Conservation (phyloP, 176 grass and related monocot species). For the Zoysia pacifica region DNA sequence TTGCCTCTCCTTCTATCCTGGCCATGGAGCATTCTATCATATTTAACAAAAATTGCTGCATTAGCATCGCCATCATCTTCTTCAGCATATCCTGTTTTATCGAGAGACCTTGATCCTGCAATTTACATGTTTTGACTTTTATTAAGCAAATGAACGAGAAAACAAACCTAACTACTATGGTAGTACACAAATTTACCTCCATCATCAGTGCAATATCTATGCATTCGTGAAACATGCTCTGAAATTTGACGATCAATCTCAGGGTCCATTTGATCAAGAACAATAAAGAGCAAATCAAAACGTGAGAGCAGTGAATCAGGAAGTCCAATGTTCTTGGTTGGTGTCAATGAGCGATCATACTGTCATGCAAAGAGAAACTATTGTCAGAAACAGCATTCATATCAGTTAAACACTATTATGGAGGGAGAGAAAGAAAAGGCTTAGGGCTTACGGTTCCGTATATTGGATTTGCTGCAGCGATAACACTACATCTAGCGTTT, state of each 20-base stretch:
- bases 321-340: slow-evolving; percentile 97
- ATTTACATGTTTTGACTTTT: slow-evolving; percentile 32
- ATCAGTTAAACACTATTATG: background rate
- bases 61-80: slow-evolving; percentile 85
- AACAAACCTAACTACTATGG: slow-evolving; percentile 18
- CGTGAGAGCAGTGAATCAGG: slow-evolving; percentile 95
- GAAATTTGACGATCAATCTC: slow-evolving; percentile 95
- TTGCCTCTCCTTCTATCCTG: slow-evolving; percentile 88
- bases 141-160: slow-evolving; percentile 22
- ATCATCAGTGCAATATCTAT: slow-evolving; percentile 94
- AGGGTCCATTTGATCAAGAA: slow-evolving; percentile 99
- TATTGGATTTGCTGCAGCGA: slow-evolving; percentile 99
- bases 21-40: slow-evolving; percentile 92
- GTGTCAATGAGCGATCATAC: slow-evolving; percentile 94
- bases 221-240: slow-evolving; percentile 92
- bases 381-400: slow-evolving; percentile 27
- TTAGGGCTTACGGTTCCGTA: slow-evolving; percentile 82
- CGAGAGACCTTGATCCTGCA: slow-evolving; percentile 56
- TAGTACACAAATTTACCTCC: slow-evolving; percentile 58
- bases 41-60: slow-evolving; percentile 86
- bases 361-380: slow-evolving; percentile 43
- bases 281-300: slow-evolving; percentile 99
- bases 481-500: slow-evolving; percentile 96
- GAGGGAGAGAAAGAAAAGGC: background rate
- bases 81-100: slow-evolving; percentile 74